Evolutionary conservation across 2,329 filamentous ascomycete species (phyloP), one percentile per base, ranked within the genome.

Genomic region (Fusarium marasasianum): DNA sequence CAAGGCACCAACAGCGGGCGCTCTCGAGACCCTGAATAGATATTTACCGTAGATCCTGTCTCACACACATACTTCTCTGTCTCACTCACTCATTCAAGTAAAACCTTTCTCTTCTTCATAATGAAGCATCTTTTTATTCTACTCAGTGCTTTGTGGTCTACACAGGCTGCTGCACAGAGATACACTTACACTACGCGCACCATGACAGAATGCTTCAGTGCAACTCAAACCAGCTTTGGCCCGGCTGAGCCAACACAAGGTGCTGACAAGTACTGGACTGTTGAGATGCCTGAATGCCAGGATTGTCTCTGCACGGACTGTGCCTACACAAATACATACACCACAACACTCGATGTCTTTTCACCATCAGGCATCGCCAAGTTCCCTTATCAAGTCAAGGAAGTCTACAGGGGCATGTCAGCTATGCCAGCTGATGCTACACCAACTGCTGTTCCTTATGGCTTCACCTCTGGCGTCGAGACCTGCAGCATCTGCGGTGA

Each of bases 341-440:
- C 77, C 41, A 71, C 75, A 47, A 77, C 74, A n/a, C 66, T 77
- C 41, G 70, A 75, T 38, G 74, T 77, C 63, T 77, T 77, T 43
- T 70, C 50, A 51, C 63, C 75, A 43, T 66, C 63, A 17, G 76
- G 75, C 50, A 63, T 75, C 26, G 58, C 56, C 33, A 60, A 65
- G 40, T 74, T 63, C 41, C 59, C 75, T 26, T 78, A 78, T 18
- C 31, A 68, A 22, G 66, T 78, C 61, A 76, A 76, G 47, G 77
- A 78, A 60, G 41, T 78, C n/a, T 78, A 77, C n/a, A 75, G 58
- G 13, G 74, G 77, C 63, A 78, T 78, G 77, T 76, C 73, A 10
- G 66, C 66, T 10, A 72, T 75, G 57, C 75, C 76, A 14, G 64
- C 50, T 43, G 66, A 69, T 51, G 53, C 63, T n/a, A 66, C 66